Evolutionary conservation across 495 filamentous ascomycete species (phyloP).

Genomic region (Friedmanniomyces simplex): DNA sequence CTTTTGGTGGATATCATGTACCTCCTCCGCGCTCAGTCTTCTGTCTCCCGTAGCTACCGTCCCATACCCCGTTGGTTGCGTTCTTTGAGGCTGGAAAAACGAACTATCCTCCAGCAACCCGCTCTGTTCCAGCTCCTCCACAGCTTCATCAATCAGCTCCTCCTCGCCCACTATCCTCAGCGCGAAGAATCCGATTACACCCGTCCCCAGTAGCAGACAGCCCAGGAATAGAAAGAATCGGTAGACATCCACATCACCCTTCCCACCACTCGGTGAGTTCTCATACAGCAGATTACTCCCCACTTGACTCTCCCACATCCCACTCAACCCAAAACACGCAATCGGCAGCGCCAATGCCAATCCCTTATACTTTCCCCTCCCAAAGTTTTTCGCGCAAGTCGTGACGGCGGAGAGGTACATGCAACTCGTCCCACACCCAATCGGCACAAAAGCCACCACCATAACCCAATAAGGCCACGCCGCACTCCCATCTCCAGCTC

Average conservation of each 20-base stretch:
- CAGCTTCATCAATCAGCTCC: slow-evolving; percentile 74
- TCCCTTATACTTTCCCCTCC: slow-evolving; percentile 74
- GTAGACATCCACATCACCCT: slow-evolving; percentile 76
- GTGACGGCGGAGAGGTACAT: slow-evolving; percentile 85
- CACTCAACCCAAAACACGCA: slow-evolving; percentile 81
- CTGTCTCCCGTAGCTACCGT: slow-evolving; percentile 36
- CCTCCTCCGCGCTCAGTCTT: slow-evolving; percentile 39
- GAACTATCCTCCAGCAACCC: slow-evolving; percentile 66
- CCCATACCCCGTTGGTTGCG: slow-evolving; percentile 38
- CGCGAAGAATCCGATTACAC: slow-evolving; percentile 61
- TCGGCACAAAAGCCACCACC: slow-evolving; percentile 67
- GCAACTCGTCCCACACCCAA: slow-evolving; percentile 71
- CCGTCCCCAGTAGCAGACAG: slow-evolving; percentile 52
- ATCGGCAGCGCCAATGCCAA: slow-evolving; percentile 85
- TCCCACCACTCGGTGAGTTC: slow-evolving; percentile 45
- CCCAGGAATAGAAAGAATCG: slow-evolving; percentile 77
- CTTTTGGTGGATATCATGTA: slow-evolving; percentile 38
- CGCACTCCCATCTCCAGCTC: slow-evolving; percentile 39
- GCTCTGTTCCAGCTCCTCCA: slow-evolving; percentile 71
- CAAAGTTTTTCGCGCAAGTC: slow-evolving; percentile 96
- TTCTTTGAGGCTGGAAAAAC: slow-evolving; percentile 39
- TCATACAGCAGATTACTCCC: slow-evolving; percentile 70
- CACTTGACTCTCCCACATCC: slow-evolving; percentile 89
- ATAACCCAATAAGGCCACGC: slow-evolving; percentile 66
- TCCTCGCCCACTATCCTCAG: slow-evolving; percentile 58